Base-by-base conservation (phyloP, 768 basidiomycete genomes). In the Panaeolus papilionaceus region DNA sequence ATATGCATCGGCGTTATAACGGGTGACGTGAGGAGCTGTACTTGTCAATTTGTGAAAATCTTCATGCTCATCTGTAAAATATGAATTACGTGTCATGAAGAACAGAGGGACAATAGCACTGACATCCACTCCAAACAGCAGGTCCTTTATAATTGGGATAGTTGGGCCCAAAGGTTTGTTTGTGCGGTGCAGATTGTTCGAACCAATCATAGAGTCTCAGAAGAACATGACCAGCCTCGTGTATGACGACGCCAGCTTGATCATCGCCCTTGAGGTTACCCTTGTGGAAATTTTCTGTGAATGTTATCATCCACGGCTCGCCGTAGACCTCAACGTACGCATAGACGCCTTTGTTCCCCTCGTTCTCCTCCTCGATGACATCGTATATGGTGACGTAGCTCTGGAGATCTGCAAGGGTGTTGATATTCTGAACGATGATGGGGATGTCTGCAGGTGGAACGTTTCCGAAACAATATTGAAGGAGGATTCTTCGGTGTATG, bases 111-210 rank as follows among this genome's bases (percentile, higher is more conserved):
- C 2, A 12, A 5, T 37, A 33, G 3, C 28, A 37, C 54, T 12
- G 12, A 58, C 54, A 58, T 58, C 54, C 54, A 23, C 47, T 23
- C 47, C 47, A 49, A 23, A 49, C 47, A 8, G 47, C n/a, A 23
- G 47, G n/a, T n/a, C 20, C 16, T 18, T 47, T 47, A 47, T 47
- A 58, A 37, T 16, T 18, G 1, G 54, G 33, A 28, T 16, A 6
- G n/a, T 49, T 9, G 6, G 47, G 47, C 20, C 23, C 47, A 33
- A 33, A 58, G 10, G 54, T 58, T 3, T 0, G 4, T 8, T 28
- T 33, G 11, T 58, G 33, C 6, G 54, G 54, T 28, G 26, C 16
- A 37, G 11, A 33, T 12, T 58, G 8, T 6, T n/a, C 4, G 33
- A 58, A 58, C 4, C 20, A 33, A 58, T 58, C 54, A 16, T 12